These are phyloP conservation scores for Xylaria sp. DNA, from an alignment of 2,329 filamentous ascomycete species.

Conservation along the genomic window DNA sequence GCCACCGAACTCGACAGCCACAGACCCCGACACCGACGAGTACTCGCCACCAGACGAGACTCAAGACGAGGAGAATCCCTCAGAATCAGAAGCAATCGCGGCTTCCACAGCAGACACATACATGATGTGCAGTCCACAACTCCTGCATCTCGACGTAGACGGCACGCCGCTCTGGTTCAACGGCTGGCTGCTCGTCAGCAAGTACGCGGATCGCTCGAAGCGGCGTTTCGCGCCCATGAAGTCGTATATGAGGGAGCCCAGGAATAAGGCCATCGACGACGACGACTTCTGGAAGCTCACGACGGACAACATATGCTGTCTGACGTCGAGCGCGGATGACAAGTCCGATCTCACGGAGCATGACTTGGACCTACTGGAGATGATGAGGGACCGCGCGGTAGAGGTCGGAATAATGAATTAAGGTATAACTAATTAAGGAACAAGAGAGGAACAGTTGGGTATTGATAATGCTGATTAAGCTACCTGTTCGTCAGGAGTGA, in stretches of 20 bases:
- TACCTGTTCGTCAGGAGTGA: neutral
- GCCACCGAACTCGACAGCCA: slow-evolving; percentile 1
- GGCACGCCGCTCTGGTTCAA: slow-evolving; percentile 59
- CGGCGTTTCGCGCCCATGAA: slow-evolving; percentile 52
- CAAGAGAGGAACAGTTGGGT: neutral
- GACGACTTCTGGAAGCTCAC: slow-evolving; percentile 49
- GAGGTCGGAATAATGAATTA: slow-evolving; percentile 26
- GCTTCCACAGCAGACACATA: slow-evolving; percentile 39
- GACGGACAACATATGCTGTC: slow-evolving; percentile 51
- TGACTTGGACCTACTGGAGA: slow-evolving; percentile 45
- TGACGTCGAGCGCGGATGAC: slow-evolving; percentile 45
- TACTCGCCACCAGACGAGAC: neutral
- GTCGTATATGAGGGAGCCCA: slow-evolving; percentile 49
- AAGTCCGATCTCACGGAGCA: slow-evolving; percentile 41
- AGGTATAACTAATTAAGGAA: neutral
- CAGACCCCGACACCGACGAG: neutral
- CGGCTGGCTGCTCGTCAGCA: slow-evolving; percentile 56
- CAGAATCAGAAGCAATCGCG: neutral
- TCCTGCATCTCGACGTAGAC: slow-evolving; percentile 55
- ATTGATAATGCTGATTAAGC: too few species aligned
- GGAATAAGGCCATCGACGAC: slow-evolving; percentile 31
- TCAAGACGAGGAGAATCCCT: neutral
- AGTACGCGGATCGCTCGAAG: slow-evolving; percentile 52
- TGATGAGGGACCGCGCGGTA: slow-evolving; percentile 46
- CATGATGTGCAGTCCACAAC: slow-evolving; percentile 57